Percentiles rank a stretch among this genome's conserved stretches.
phyloP scores from a whole-genome alignment of 148 eudicot species.

The Spergularia bocconei region DNA sequence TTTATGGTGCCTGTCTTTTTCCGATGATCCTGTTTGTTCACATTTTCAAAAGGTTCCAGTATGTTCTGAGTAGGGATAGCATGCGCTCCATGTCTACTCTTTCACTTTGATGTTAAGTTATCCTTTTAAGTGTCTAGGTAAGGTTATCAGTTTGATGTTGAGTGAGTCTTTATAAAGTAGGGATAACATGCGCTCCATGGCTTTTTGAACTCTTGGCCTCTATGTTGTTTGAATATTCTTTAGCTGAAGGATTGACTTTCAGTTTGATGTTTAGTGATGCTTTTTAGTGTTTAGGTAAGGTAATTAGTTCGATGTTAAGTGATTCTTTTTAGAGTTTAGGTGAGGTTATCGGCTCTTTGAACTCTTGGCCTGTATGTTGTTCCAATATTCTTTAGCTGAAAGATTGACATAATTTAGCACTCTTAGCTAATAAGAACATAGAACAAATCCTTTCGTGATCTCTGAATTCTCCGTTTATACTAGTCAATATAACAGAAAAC shows the following conservation, averaged over 20 bases:
- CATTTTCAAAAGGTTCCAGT: not conserved
- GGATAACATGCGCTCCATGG: no score
- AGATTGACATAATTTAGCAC: not conserved
- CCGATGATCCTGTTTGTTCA: not conserved
- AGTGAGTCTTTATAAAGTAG: not conserved
- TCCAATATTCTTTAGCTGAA: not conserved
- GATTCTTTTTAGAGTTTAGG: not conserved
- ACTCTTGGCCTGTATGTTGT: not conserved
- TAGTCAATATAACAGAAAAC: not conserved
- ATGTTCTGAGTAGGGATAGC: not conserved
- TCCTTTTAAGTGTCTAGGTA: no score
- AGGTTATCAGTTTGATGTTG: no score
- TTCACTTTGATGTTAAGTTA: not conserved
- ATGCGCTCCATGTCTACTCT: not conserved
- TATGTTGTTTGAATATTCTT: no score
- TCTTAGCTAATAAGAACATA: not conserved
- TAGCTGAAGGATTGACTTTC: not conserved
- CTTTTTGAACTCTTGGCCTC: not conserved
- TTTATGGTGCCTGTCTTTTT: not conserved
- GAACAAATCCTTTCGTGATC: not conserved
- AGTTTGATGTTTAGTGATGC: not conserved
- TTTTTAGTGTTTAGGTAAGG: no score
- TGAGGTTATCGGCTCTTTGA: not conserved
- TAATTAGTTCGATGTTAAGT: not conserved
- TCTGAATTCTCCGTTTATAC: not conserved